Base-by-base conservation (phyloP, 768 basidiomycete genomes). In the Infundibulicybe gibba region DNA sequence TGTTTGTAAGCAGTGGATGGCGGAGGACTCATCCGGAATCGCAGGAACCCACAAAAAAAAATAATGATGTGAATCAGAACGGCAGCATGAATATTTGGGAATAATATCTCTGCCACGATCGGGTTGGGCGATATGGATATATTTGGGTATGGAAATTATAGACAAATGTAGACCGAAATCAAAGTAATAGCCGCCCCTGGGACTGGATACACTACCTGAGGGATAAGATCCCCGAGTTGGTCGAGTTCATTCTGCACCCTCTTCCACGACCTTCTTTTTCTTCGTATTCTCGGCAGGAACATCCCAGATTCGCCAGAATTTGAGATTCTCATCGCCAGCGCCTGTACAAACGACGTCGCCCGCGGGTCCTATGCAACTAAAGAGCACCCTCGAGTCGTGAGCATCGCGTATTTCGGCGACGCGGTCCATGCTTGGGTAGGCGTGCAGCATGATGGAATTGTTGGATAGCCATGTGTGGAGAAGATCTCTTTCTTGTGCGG, bases 401-500 rank as follows among this genome's bases (percentile, higher is more conserved):
- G 95, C 94, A 48, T 95, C 90, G 6, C 88, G 80, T 47, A 97
- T 92, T 58, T 79, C 88, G 5, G 82, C 83, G 6, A 95, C 79
- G 44, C 88, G 81, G 39, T 84, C 82, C 67, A 94, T 75, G 16
- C 81, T 80, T 0, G 97, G 97, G 64, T 97, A 99, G 0, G 78
- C 76, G 63, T 91, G 90, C 8, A 92, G 66, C 77, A 87, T 83
- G 61, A 92, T 68, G 12, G 81, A 77, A 62, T 92, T 90, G 17
- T 85, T 90, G 97, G 95, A 66, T 90, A 95, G 0, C 97, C 95
- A 59, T 98, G 97, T 0, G 95, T 97, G 20, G 86, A 88, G 14
- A 97, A 62, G 50, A 98, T 69, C 61, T 99, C 97, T 59, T 95
- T 95, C 47, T 81, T 75, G 62, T 94, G 86, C 5, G 85, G 81